Conservation (phyloP, 306 rosid genomes). For the Lathyrus aphaca region DNA sequence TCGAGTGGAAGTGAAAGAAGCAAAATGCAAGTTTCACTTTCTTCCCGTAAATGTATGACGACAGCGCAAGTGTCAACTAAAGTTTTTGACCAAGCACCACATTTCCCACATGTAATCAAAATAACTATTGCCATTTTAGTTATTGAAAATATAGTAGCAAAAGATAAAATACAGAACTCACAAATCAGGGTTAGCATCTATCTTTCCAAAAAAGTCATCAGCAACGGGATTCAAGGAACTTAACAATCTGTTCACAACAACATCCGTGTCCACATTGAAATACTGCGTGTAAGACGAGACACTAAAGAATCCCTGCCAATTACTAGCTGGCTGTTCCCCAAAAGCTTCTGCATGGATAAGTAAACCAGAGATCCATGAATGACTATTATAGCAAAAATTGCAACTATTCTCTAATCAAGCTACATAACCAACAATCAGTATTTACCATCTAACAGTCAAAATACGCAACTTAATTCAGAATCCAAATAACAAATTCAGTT, state of each 20-base stretch:
- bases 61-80: conserved; percentile 23
- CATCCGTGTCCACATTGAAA: conserved; percentile 89
- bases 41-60: background rate
- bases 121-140: background rate
- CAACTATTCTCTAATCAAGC: conserved; percentile 18
- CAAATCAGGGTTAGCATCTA: conserved; percentile 98
- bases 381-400: conserved; percentile 21
- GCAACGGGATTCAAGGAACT: conserved; percentile 77
- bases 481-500: background rate
- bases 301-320: conserved; percentile 86
- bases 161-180: conserved; percentile 49
- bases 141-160: conserved; percentile 12
- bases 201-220: conserved; percentile 84
- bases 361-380: conserved; percentile 29
- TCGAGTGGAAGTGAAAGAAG: background rate
- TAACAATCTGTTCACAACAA: conserved; percentile 72
- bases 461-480: conserved; percentile 9
- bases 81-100: background rate
- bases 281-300: conserved; percentile 84
- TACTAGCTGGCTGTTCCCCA: conserved; percentile 79
- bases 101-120: conserved; percentile 18
- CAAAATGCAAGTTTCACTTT: background rate
- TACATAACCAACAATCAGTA: background rate
- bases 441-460: background rate
- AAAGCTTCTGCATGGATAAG: conserved; percentile 59